Percentiles rank a stretch among this genome's conserved stretches.
These are phyloP conservation scores for Aureobasidium sp. DNA, from an alignment of 2,329 filamentous ascomycete genomes.

Conservation along the genomic window DNA sequence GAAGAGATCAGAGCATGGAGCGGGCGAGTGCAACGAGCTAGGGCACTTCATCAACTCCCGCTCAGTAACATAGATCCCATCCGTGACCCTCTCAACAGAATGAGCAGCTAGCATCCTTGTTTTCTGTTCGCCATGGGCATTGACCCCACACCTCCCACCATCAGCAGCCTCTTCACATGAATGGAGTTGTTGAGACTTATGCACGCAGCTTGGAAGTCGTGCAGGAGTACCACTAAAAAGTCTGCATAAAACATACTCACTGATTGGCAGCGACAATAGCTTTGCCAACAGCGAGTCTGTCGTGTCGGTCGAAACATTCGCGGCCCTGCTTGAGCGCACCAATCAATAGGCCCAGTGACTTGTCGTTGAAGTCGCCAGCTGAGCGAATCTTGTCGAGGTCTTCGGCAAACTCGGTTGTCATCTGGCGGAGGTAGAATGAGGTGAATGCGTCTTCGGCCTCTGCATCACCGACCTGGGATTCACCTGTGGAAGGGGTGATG, in stretches of 20 bases:
- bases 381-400: constrained; percentile 63
- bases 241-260: background rate
- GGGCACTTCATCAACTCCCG: background rate
- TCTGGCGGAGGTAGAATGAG: constrained; percentile 61
- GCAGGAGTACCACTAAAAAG: background rate
- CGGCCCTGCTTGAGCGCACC: constrained; percentile 62
- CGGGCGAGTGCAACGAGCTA: background rate
- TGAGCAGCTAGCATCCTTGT: background rate
- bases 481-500: background rate
- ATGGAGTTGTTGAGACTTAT: background rate
- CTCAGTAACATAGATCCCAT: background rate
- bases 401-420: constrained; percentile 64
- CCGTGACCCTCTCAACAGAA: background rate
- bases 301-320: constrained; percentile 51
- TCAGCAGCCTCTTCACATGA: background rate
- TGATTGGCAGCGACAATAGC: constrained; percentile 3
- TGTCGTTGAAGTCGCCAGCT: constrained; percentile 65
- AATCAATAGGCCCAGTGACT: constrained; percentile 56
- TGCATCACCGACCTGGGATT: background rate
- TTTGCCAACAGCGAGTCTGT: constrained; percentile 38
- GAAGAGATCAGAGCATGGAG: background rate
- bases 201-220: background rate
- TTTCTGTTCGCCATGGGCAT: background rate
- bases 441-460: constrained; percentile 42
- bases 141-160: background rate